Evolutionary conservation across 306 rosid genomes (phyloP).

Genomic region (Vigna unguiculata): DNA sequence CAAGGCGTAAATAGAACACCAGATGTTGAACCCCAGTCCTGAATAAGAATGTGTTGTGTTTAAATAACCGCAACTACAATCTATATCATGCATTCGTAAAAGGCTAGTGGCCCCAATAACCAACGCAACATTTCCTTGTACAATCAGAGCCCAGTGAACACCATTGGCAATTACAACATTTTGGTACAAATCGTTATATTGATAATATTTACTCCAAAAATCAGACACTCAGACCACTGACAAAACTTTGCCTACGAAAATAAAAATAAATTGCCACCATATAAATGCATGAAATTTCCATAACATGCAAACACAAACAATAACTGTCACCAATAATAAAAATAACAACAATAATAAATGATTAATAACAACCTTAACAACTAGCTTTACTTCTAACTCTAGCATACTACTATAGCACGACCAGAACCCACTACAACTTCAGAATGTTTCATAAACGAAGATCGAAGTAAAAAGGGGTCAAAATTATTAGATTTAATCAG

Average conservation of each 20-base stretch:
- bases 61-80: conserved; percentile 12
- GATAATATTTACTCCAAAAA: neutral
- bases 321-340: neutral
- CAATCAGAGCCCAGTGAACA: neutral
- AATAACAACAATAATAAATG: neutral
- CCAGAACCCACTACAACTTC: neutral
- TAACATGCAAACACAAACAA: conserved; percentile 2
- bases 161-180: neutral
- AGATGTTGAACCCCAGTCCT: neutral
- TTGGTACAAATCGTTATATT: conserved; percentile 47
- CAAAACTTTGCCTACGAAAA: conserved; percentile 5
- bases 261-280: neutral
- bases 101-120: conserved; percentile 19
- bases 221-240: neutral
- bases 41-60: neutral
- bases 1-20: neutral
- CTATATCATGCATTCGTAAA: conserved; percentile 18
- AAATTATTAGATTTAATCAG: neutral
- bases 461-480: neutral
- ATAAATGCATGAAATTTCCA: neutral
- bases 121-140: neutral
- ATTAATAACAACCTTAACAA: conserved; percentile 26
- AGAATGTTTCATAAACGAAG: neutral
- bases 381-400: neutral
- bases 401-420: neutral